Evolutionary conservation across 23 red algal genomes (phyloP).

Genomic region (Gracilaria vermiculophylla): DNA sequence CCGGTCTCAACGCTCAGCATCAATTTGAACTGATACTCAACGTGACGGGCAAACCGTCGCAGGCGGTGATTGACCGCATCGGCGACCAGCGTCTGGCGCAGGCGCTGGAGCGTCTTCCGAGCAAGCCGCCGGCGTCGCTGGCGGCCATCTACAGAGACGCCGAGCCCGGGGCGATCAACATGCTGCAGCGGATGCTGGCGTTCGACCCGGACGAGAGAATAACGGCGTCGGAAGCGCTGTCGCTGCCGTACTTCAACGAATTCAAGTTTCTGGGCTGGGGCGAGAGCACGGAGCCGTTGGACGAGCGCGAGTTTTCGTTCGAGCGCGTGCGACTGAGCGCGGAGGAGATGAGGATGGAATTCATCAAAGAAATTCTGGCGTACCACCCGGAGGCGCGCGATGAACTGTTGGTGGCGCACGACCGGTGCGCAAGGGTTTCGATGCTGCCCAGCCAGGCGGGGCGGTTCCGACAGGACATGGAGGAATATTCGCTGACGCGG

Average conservation of each 20-base stretch:
- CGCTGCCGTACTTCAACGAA: constrained; percentile 91
- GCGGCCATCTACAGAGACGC: constrained; percentile 62
- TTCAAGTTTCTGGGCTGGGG: constrained; percentile 63
- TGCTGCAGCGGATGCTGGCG: constrained; percentile 71
- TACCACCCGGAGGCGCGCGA: constrained; percentile 84
- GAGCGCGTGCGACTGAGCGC: constrained; percentile 74
- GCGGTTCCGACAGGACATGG: constrained; percentile 69
- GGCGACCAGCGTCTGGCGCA: constrained; percentile 59
- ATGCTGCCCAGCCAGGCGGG: constrained; percentile 51
- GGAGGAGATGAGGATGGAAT: constrained; percentile 78
- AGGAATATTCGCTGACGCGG: constrained; percentile 11
- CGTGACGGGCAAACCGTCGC: constrained; percentile 78
- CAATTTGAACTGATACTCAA: constrained; percentile 92
- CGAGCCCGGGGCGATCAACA: constrained; percentile 63
- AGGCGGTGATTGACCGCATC: constrained; percentile 61
- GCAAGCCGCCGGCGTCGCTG: constrained; percentile 41
- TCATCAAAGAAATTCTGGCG: constrained; percentile 82
- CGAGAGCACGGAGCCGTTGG: constrained; percentile 61
- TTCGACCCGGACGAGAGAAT: constrained; percentile 86
- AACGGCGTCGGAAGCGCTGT: constrained; percentile 73
- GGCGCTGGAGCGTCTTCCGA: constrained; percentile 63
- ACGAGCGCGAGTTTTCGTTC: constrained; percentile 87
- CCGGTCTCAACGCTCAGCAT: constrained; percentile 77
- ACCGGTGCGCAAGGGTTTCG: constrained; percentile 18
- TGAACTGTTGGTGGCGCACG: constrained; percentile 40